Evolutionary conservation across 345 rosid genomes (phyloP), one percentile per base, ranked within the genome.

Genomic region (Arabidopsis thaliana): DNA sequence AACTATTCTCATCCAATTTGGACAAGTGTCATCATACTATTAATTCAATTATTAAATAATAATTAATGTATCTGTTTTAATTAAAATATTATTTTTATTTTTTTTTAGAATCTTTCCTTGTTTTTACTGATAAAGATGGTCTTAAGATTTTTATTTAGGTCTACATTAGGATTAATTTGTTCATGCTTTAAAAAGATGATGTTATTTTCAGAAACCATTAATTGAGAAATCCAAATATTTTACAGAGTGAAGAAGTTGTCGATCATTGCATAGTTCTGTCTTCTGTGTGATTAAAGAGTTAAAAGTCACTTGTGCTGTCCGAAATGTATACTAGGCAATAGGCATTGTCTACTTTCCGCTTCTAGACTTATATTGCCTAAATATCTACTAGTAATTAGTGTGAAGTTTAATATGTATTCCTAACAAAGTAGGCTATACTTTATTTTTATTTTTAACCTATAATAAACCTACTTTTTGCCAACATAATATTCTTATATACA

Each of bases 271-370:
- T 46, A 45, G 50, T 7, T 74, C 44, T 66, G 14, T 33, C 41
- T 7, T 74, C 44, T 66, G 14, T 33, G 65, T 64, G 71, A 73
- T 55, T 64, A 7, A n/a, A 46, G 23, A 6, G 11, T 44, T 14
- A 41, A 52, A 52, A 52, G 72, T 66, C 10, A 7, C 49, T 49
- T 46, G 78, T 22, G 65, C 8, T 52, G 50, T 45, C 71, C 57
- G 67, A 36, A 38, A 38, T 11, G 23, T 65, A 37, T 56, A 65
- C 57, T 51, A 40, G 62, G 8, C 58, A 28, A 2, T 28, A 16
- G 20, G 20, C 20, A 65, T 65, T 37, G 51, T 63, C 71, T 53
- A 64, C 32, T 44, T 10, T 40, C 36, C 20, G 34, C 33, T 37
- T 46, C 37, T 36, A 66, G 37, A 20, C 37, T 57, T 58, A 36